Percentiles rank a stretch among this genome's conserved stretches.
phyloP scores from a whole-genome alignment of 2,329 filamentous ascomycete genomes.

The Ceratocystis ficicola region DNA sequence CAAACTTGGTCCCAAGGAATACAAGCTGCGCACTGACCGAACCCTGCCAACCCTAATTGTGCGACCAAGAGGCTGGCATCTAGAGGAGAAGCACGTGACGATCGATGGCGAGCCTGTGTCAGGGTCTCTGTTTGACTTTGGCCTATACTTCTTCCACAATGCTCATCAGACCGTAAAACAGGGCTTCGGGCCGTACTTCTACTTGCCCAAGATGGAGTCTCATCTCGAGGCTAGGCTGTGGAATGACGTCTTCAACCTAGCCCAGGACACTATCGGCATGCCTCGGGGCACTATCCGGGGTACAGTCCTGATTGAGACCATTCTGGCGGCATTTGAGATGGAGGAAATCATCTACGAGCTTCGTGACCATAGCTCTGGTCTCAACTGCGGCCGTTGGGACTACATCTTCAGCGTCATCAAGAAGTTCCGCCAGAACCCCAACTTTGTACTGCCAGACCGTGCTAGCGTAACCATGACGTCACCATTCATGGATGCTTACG shows the following conservation, averaged over 20 bases:
- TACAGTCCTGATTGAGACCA: constrained; percentile 95
- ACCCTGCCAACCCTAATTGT: constrained; percentile 80
- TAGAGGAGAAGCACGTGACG: constrained; percentile 96
- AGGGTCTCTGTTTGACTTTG: constrained; percentile 88
- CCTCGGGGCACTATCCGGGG: constrained; percentile 82
- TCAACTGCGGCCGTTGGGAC: constrained; percentile 98
- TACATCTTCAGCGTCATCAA: constrained; percentile 99
- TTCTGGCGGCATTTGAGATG: constrained; percentile 97
- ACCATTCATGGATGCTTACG: constrained; percentile 95
- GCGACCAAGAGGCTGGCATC: constrained; percentile 90
- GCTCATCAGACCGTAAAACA: constrained; percentile 73
- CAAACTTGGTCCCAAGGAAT: constrained; percentile 88
- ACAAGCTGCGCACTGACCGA: constrained; percentile 89
- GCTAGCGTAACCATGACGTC: constrained; percentile 91
- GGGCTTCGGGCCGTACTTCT: constrained; percentile 90
- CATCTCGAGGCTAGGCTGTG: constrained; percentile 93
- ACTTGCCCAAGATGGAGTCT: constrained; percentile 95
- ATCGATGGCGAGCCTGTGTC: constrained; percentile 92
- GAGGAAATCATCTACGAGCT: constrained; percentile 99
- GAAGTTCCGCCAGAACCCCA: constrained; percentile 91
- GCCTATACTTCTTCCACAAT: constrained; percentile 98
- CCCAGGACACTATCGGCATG: constrained; percentile 86
- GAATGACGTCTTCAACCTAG: constrained; percentile 96
- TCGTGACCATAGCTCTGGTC: constrained; percentile 84
- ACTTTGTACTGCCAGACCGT: constrained; percentile 88